Base-by-base conservation (phyloP, 2,329 filamentous ascomycete species). In the Neopestalotiopsis rosae region DNA sequence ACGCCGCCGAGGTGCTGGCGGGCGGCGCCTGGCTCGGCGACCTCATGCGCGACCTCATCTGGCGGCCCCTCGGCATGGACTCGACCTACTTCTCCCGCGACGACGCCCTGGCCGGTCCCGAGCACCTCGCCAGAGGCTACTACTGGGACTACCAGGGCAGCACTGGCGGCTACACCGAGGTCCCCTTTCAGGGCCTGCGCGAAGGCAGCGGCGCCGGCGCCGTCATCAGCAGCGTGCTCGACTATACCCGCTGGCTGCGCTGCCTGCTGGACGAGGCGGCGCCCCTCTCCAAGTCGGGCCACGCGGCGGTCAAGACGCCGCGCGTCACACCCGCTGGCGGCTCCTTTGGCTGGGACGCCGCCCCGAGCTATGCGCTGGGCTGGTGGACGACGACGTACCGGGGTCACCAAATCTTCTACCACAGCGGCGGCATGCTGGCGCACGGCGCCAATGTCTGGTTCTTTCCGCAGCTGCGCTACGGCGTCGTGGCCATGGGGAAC, bases 241-340 rank as follows among this genome's bases (percentile, higher is more conserved):
- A 89, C 76, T 88, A 87, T 72, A 74, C 80, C 1, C 83, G 82
- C 72, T 90, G 87, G 87, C 71, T 88, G 2, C 77, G 79, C 32
- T 84, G 83, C 24, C 76, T 88, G 30, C 76, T 89, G 30, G 73
- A 80, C n/a, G 74, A 72, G 45, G 74, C 76, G 2, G 76, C 74
- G 14, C 80, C 82, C 1, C 71, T 86, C 34, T 76, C 79, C 7
- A 68, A 65, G 67, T 71, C 72, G 13, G 78, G 75, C 2, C 78
- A 81, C 68, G 69, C 70, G 40, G 77, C 78, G 14, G 69, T 84
- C 28, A 76, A 74, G 68, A 77, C 71, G 45, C 79, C 78, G 45
- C 76, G 79, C 63, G 79, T 74, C n/a, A 74, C 79, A 4, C 63
- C 49, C 4, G 65, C 71, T 12, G 67, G 65, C 20, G 70, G 71